Evolutionary conservation across 148 eudicot genomes (phyloP), one percentile per base, ranked within the genome.

Genomic region (Vaccinium myrtillus): DNA sequence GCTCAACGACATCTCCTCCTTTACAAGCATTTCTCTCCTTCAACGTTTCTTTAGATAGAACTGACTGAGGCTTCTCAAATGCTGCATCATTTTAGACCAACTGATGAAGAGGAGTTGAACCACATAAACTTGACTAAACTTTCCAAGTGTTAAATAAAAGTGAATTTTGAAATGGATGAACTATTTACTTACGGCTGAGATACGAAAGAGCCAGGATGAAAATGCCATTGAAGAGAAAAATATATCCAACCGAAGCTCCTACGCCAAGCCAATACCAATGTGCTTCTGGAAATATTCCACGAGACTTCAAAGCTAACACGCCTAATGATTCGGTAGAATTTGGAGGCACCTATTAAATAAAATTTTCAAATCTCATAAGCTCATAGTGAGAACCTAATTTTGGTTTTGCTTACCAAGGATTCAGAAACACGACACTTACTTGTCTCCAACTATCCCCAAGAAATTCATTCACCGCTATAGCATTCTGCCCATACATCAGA

Each of bases 391-490:
- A 8, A 80, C 10, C 19, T 80, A 30, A 9, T 9, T 23, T 51
- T 27, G 8, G 6, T 53, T 53, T 23, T 15, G 32, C 1, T 77
- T 23, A 27, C 11, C 32, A 5, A 50, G 18, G 32, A 1, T 32
- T 19, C 25, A 79, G 5, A 54, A n/a, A 80, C 30, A 19, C 0
- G 19, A 23, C 67, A 30, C 93, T 88, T 90, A 90, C 92, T 48
- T 90, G 81, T 55, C 83, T 89, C 99, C 99, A 96, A 86, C 93
- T 93, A 43, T 91, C 86, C 51, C 99, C 97, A 19, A 90, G 93
- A 86, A 96, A 94, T 89, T 94, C 98, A 87, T 95, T 95, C 83
- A 92, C 98, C 16, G 90, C 86, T 48, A 95, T 83, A 27, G 98
- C 95, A 82, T 93, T 95, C 71, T 93, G 93, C 25, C 86, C 95